Evolutionary conservation across 345 rosid genomes (phyloP), one percentile per base, ranked within the genome.

Genomic region (Aquilaria sinensis): DNA sequence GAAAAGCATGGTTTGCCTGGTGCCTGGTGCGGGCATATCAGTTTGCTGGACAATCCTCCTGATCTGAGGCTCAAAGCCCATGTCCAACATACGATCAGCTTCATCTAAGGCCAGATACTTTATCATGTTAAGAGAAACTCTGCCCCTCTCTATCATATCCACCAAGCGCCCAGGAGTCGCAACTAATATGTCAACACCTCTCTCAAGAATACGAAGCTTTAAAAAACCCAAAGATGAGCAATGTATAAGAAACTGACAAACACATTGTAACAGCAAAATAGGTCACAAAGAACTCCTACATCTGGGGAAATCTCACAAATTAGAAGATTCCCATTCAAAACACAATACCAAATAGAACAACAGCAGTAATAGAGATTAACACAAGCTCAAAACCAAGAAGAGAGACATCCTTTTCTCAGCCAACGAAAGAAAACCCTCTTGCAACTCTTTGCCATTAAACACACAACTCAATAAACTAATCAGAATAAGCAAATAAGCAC

Each of bases 31-130:
- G 53, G 87, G 87, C 84, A 83, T 80, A 58, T 57, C 87, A 77
- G 71, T 75, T 67, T 67, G 76, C 62, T 83, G 72, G 6, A 74
- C 85, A 62, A 83, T 80, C 71, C 70, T 74, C 63, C 88, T 51
- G 46, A 83, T 83, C 68, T 83, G 88, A 16, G 74, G 88, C 67
- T 80, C 88, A 68, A 83, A 83, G 33, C 88, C 88, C 88, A 80
- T 83, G 51, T 83, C 87, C 69, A 83, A 57, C 87, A 83, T 83
- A 29, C 83, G 52, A 45, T 83, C 87, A 47, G 88, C 85, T 65
- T 83, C 88, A 65, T 83, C 88, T 16, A 83, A 51, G 2, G 83
- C 82, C 79, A 83, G 54, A 56, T 78, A 78, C 51, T 56, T 75
- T 3, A 83, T 64, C 71, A 54, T 76, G 23, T 62, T 61, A 29